Percentiles rank a stretch among this genome's conserved stretches.
These are phyloP conservation scores for Claviceps purpurea DNA, from an alignment of 2,329 filamentous ascomycete species.

Conservation along the genomic window DNA sequence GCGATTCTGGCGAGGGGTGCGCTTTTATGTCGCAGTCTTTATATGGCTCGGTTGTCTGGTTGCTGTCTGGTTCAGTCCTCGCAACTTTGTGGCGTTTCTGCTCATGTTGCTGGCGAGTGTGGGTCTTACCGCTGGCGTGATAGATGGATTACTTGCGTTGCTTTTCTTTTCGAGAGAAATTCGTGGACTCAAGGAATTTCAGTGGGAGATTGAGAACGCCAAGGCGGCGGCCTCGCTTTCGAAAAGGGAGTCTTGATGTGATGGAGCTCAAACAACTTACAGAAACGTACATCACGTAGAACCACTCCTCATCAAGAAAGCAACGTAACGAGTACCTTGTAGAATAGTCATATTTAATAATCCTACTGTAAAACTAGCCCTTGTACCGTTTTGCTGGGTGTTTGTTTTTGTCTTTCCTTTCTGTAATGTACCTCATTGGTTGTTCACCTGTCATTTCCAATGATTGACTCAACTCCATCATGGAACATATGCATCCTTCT, in stretches of 20 bases:
- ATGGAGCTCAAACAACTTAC: background rate
- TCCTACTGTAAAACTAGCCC: background rate
- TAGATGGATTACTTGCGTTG: constrained; percentile 77
- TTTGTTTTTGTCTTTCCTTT: background rate
- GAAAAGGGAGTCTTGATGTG: background rate
- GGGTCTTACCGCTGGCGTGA: constrained; percentile 57
- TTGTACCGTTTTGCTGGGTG: background rate
- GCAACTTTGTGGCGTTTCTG: constrained; percentile 65
- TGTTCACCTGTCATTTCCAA: background rate
- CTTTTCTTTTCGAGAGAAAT: constrained; percentile 80
- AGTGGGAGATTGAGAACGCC: constrained; percentile 77
- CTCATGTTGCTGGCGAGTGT: constrained; percentile 71
- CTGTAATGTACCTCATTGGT: background rate
- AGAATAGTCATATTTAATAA: constrained; percentile 2
- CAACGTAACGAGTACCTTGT: background rate
- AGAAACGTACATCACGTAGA: too few relatives aligned
- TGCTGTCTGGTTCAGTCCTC: constrained; percentile 74
- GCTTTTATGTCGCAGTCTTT: constrained; percentile 57
- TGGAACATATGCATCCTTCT: background rate
- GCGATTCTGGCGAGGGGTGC: constrained; percentile 53
- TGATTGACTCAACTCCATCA: background rate
- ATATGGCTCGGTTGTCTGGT: constrained; percentile 63
- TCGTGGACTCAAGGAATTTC: constrained; percentile 73
- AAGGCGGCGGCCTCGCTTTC: constrained; percentile 25
- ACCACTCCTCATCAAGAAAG: background rate